These are phyloP conservation scores for Globisporangium viniferum DNA, from an alignment of 352 stramenopile genomes.

Conservation along the genomic window DNA sequence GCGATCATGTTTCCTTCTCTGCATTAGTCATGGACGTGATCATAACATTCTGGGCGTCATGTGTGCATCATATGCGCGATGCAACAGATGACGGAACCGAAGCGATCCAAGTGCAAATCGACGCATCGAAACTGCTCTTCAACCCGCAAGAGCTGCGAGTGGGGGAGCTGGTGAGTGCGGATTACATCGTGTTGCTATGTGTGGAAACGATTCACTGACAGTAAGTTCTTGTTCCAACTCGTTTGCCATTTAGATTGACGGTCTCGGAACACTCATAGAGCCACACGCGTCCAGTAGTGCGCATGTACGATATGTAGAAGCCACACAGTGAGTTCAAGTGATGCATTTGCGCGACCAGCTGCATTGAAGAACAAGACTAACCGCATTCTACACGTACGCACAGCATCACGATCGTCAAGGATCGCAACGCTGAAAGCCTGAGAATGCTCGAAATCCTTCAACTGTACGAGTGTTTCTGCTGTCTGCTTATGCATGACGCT, in stretches of 20 bases:
- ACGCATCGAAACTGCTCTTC: slow-evolving; percentile 2
- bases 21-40: neutral
- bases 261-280: slow-evolving; percentile 30
- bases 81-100: slow-evolving; percentile 41
- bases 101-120: slow-evolving; percentile 24
- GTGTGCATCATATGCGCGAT: neutral
- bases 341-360: no score
- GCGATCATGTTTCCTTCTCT: neutral
- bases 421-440: slow-evolving; percentile 60
- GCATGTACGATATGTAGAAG: slow-evolving; percentile 30
- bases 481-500: neutral
- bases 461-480: slow-evolving; percentile 30
- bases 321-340: slow-evolving; percentile 25
- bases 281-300: slow-evolving; percentile 15
- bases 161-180: slow-evolving; percentile 28
- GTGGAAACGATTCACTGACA: neutral
- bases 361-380: neutral
- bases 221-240: neutral
- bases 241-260: slow-evolving; percentile 31
- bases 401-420: slow-evolving; percentile 39
- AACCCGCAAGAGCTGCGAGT: slow-evolving; percentile 17
- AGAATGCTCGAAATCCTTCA: slow-evolving; percentile 58
- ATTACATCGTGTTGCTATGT: neutral
- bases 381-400: neutral
- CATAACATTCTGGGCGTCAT: slow-evolving; percentile 7